A percentile compares a stretch with the other conserved stretches of the same genome.
These are phyloP conservation scores for Ophiostoma perfectum DNA, from an alignment of 2,329 filamentous ascomycete species.

Conservation along the genomic window DNA sequence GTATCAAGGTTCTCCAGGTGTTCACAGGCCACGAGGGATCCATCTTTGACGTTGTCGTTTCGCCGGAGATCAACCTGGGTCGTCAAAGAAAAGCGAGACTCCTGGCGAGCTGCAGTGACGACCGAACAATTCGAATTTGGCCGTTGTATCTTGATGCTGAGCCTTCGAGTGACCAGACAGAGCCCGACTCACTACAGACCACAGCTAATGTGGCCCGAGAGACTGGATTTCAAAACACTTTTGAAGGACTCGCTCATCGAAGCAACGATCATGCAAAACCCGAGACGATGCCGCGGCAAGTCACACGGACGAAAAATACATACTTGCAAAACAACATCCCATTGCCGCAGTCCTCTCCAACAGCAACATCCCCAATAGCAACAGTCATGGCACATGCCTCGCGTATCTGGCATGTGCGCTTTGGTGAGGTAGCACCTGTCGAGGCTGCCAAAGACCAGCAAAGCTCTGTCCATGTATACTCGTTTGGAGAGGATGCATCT, in stretches of 20 bases:
- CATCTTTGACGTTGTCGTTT: slow-evolving; percentile 84
- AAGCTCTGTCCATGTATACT: slow-evolving; percentile 47
- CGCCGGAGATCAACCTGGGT: slow-evolving; percentile 41
- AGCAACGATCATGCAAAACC: neutral
- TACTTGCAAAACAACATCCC: slow-evolving; percentile 12
- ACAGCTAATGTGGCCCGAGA: slow-evolving; percentile 41
- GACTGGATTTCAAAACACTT: slow-evolving; percentile 51
- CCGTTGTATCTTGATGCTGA: slow-evolving; percentile 28
- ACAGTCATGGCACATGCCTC: slow-evolving; percentile 80
- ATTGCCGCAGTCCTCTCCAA: neutral
- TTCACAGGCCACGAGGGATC: slow-evolving; percentile 79
- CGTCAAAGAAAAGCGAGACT: slow-evolving; percentile 34
- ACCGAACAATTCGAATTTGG: slow-evolving; percentile 85
- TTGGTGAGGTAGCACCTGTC: slow-evolving; percentile 36
- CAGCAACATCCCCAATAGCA: slow-evolving; percentile 49
- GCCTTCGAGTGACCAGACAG: no score
- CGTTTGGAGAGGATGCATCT: slow-evolving; percentile 80
- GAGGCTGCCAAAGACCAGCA: neutral
- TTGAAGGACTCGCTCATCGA: slow-evolving; percentile 29
- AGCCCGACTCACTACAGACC: slow-evolving; percentile 26
- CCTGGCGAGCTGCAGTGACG: slow-evolving; percentile 91
- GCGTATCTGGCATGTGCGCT: slow-evolving; percentile 81
- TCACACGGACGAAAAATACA: neutral
- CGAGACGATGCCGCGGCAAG: neutral
- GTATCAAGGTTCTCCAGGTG: slow-evolving; percentile 46